These are phyloP conservation scores for Pythium sukuiense DNA, from an alignment of 352 stramenopile genomes.

Conservation along the genomic window DNA sequence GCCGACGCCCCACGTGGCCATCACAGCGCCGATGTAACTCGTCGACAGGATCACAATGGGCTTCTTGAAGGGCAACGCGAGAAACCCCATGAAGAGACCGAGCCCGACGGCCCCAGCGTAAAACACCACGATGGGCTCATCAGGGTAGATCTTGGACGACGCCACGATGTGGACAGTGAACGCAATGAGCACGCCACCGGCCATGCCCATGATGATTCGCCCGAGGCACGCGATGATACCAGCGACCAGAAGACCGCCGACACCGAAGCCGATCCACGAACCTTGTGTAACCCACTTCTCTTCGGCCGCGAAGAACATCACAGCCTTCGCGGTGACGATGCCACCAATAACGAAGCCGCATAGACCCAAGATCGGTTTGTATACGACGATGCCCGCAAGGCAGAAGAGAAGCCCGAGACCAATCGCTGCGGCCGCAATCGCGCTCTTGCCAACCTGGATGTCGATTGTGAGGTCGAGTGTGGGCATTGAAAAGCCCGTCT, in stretches of 20 bases:
- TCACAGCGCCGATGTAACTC: constrained; percentile 43
- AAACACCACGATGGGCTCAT: constrained; percentile 16
- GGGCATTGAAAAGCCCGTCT: neutral
- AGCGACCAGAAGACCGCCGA: neutral
- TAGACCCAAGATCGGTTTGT: neutral
- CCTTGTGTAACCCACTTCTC: neutral
- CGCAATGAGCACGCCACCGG: constrained; percentile 1
- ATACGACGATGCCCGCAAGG: neutral
- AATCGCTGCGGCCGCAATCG: neutral
- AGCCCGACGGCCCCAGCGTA: constrained; percentile 45
- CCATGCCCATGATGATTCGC: constrained; percentile 1
- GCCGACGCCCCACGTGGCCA: constrained; percentile 50
- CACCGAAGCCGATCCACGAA: neutral
- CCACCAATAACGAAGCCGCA: neutral
- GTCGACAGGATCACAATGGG: constrained; percentile 54
- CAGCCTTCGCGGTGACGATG: neutral
- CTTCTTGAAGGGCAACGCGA: constrained; percentile 35
- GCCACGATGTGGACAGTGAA: neutral
- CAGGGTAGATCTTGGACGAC: neutral
- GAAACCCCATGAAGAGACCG: constrained; percentile 38
- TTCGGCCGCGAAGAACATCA: neutral
- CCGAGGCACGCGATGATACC: constrained; percentile 1
- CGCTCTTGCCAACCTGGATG: neutral
- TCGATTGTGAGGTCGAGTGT: neutral
- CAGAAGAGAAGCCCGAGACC: neutral